These are phyloP conservation scores for Platanthera zijinensis DNA, from an alignment of 106 monocot species.

Conservation along the genomic window DNA sequence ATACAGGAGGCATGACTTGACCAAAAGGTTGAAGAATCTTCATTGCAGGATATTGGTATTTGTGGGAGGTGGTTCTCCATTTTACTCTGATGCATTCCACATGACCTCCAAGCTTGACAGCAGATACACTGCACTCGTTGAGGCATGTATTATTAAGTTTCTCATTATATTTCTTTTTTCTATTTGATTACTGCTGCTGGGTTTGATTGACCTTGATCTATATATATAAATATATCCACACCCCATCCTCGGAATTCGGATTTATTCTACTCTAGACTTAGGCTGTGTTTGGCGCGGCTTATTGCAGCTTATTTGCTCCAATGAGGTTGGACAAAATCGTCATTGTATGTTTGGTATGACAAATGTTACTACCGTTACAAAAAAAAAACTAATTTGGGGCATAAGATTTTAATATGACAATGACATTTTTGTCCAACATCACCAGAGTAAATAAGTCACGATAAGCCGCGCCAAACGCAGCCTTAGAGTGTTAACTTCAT, in stretches of 20 bases:
- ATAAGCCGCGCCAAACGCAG: too few species aligned
- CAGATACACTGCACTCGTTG: conserved; percentile 66
- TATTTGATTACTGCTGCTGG: background rate
- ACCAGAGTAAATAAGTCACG: too few species aligned
- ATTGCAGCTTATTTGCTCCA: too few species aligned
- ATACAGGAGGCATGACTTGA: conserved; percentile 61
- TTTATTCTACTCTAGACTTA: background rate
- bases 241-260: background rate
- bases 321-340: too few species aligned
- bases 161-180: background rate
- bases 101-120: conserved; percentile 65
- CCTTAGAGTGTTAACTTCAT: background rate
- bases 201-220: background rate
- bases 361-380: too few species aligned
- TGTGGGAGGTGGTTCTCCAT: conserved; percentile 63
- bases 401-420: too few species aligned
- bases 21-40: conserved; percentile 39
- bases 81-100: conserved; percentile 59
- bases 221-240: background rate
- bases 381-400: too few species aligned
- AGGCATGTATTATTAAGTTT: conserved; percentile 22
- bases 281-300: too few species aligned
- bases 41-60: conserved; percentile 56
- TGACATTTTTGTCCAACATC: too few species aligned
- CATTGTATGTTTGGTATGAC: too few species aligned